Conservation (phyloP, 2,329 filamentous ascomycete species). For the Trichoderma breve region DNA sequence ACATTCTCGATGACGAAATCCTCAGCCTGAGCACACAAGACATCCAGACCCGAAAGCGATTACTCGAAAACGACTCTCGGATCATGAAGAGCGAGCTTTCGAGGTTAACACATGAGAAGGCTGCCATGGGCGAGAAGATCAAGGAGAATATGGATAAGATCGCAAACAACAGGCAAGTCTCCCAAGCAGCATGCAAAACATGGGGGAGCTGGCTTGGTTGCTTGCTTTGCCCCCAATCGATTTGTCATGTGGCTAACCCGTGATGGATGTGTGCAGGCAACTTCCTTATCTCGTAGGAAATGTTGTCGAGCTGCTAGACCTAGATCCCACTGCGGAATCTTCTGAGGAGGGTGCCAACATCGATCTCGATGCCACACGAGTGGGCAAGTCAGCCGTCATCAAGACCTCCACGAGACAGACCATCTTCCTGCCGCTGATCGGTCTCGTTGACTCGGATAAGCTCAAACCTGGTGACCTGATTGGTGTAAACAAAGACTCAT, state of each 20-base stretch:
- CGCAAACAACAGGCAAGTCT: conserved; percentile 85
- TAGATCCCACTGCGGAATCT: conserved; percentile 93
- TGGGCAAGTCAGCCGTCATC: conserved; percentile 98
- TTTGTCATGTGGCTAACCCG: conserved; percentile 12
- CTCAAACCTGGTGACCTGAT: conserved; percentile 96
- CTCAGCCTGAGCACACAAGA: conserved; percentile 90
- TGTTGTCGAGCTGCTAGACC: conserved; percentile 93
- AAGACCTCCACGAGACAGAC: conserved; percentile 98
- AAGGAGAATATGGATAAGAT: conserved; percentile 99
- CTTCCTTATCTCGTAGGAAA: conserved; percentile 97
- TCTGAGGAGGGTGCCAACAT: conserved; percentile 98
- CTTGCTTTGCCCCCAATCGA: not conserved
- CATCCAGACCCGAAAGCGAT: conserved; percentile 83
- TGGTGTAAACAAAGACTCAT: conserved; percentile 98
- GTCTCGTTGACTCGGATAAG: conserved; percentile 90
- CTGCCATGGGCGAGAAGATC: conserved; percentile 96
- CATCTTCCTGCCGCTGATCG: conserved; percentile 96
- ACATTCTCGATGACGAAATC: conserved; percentile 90
- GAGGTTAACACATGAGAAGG: conserved; percentile 90
- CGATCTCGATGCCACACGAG: conserved; percentile 91
- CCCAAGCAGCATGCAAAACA: not conserved
- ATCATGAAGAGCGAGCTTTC: conserved; percentile 99
- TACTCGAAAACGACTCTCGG: conserved; percentile 94
- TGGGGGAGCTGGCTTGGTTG: not conserved
- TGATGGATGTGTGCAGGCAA: conserved; percentile 59